Conservation (phyloP, 257 asterid species). For the Solanum chmielewskii region DNA sequence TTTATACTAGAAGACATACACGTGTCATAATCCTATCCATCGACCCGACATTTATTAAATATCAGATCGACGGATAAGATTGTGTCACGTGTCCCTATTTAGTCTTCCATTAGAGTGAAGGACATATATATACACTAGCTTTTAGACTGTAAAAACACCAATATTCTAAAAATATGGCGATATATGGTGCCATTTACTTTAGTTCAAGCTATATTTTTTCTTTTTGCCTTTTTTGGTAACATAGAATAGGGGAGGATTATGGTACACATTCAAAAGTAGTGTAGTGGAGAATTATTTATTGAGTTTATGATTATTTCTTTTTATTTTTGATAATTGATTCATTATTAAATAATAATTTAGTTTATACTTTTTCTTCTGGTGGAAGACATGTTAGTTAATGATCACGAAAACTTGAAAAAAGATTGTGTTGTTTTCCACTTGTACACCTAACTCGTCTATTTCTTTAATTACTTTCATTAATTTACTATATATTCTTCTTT, state of each 20-base stretch:
- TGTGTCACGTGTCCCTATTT: too few relatives aligned
- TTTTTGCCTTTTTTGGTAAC: neutral
- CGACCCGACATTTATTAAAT: too few relatives aligned
- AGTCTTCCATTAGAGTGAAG: too few relatives aligned
- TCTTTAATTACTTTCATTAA: neutral
- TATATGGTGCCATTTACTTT: too few relatives aligned
- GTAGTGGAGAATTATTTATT: neutral
- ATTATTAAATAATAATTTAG: neutral
- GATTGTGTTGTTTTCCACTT: neutral
- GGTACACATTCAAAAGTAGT: neutral
- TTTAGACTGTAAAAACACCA: too few relatives aligned
- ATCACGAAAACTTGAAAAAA: neutral
- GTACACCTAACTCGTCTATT: neutral
- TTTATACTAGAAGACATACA: too few relatives aligned
- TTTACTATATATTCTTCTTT: neutral
- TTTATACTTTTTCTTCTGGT: neutral
- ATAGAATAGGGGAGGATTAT: neutral
- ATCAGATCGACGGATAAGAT: too few relatives aligned
- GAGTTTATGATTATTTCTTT: neutral
- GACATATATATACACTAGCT: too few relatives aligned
- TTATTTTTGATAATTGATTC: neutral
- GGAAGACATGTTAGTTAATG: neutral
- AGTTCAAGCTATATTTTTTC: too few relatives aligned
- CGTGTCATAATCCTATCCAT: too few relatives aligned
- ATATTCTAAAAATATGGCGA: too few relatives aligned